Percentiles rank a stretch among this genome's conserved stretches.
phyloP scores from a whole-genome alignment of 352 stramenopile genomes.

The Peronospora destructor region DNA sequence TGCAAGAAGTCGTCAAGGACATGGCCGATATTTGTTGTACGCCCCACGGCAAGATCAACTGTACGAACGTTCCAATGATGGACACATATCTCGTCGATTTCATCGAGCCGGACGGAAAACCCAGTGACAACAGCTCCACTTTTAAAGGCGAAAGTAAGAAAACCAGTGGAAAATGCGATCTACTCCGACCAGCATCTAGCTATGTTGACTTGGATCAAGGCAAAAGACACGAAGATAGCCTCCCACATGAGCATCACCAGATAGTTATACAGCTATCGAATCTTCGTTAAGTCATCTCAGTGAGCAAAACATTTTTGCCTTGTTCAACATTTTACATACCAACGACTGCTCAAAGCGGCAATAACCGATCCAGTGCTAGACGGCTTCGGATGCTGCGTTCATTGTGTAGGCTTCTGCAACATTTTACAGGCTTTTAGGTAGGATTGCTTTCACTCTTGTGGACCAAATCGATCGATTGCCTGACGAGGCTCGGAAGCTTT shows the following conservation, averaged over 20 bases:
- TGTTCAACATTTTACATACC: too few relatives aligned
- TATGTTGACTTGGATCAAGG: slow-evolving; percentile 14
- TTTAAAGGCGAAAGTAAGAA: slow-evolving; percentile 4
- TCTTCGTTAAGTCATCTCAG: slow-evolving; percentile 5
- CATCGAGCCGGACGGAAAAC: slow-evolving; percentile 34
- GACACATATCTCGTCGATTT: slow-evolving; percentile 82
- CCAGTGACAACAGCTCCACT: background rate
- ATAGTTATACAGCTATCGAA: slow-evolving; percentile 5
- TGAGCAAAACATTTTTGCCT: slow-evolving; percentile 6
- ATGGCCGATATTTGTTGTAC: slow-evolving; percentile 80
- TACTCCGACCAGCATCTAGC: slow-evolving; percentile 1
- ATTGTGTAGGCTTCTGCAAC: too few relatives aligned
- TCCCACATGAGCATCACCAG: slow-evolving; percentile 1
- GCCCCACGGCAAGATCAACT: slow-evolving; percentile 75
- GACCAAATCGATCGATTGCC: too few relatives aligned
- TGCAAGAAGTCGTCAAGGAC: slow-evolving; percentile 77
- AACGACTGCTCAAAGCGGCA: too few relatives aligned
- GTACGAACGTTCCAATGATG: slow-evolving; percentile 79
- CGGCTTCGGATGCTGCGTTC: too few relatives aligned
- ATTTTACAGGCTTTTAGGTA: too few relatives aligned
- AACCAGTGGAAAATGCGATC: slow-evolving; percentile 17
- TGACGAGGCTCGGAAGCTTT: too few relatives aligned
- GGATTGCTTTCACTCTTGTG: too few relatives aligned
- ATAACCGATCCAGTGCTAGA: too few relatives aligned
- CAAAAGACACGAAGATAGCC: slow-evolving; percentile 1